Evolutionary conservation across 2,329 filamentous ascomycete species (phyloP).

Genomic region (Talaromyces sp.): DNA sequence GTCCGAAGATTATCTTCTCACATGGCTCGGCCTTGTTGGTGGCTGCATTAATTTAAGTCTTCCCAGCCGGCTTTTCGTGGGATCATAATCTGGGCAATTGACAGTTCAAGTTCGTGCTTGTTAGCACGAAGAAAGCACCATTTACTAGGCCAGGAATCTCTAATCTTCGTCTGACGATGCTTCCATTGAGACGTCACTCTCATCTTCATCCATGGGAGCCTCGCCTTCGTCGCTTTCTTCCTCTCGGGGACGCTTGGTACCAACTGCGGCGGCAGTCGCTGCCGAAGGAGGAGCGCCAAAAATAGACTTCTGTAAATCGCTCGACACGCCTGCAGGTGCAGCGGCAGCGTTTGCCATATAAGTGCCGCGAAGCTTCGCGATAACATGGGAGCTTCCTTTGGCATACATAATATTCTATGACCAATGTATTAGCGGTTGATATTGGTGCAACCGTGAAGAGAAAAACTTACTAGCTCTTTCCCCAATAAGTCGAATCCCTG

Average conservation of each 20-base stretch:
- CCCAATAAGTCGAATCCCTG: conserved; percentile 85
- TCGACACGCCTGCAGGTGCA: conserved; percentile 56
- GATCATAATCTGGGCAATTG: conserved; percentile 18
- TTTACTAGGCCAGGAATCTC: conserved; percentile 4
- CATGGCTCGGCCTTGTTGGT: conserved; percentile 87
- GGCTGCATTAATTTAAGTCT: conserved; percentile 74
- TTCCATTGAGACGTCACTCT: conserved; percentile 66
- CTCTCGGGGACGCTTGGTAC: conserved; percentile 66
- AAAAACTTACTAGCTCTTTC: conserved; percentile 66
- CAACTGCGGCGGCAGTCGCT: conserved; percentile 53
- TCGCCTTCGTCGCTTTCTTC: conserved; percentile 56
- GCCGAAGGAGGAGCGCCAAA: conserved; percentile 60
- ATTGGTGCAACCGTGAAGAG: conserved; percentile 21
- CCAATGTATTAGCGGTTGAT: conserved; percentile 16
- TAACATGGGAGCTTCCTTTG: conserved; percentile 80
- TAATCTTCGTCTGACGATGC: conserved; percentile 71
- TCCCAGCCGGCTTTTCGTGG: conserved; percentile 59
- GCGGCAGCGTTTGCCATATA: conserved; percentile 62
- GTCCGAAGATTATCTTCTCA: conserved; percentile 68
- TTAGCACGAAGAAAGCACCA: conserved; percentile 3
- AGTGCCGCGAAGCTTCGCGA: conserved; percentile 88
- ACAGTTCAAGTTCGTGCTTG: conserved; percentile 18
- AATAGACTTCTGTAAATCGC: conserved; percentile 73
- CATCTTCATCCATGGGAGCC: conserved; percentile 58
- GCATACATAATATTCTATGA: conserved; percentile 82